These are phyloP conservation scores for Vitis amurensis DNA, from an alignment of 164 flowering plant genomes.

Conservation along the genomic window DNA sequence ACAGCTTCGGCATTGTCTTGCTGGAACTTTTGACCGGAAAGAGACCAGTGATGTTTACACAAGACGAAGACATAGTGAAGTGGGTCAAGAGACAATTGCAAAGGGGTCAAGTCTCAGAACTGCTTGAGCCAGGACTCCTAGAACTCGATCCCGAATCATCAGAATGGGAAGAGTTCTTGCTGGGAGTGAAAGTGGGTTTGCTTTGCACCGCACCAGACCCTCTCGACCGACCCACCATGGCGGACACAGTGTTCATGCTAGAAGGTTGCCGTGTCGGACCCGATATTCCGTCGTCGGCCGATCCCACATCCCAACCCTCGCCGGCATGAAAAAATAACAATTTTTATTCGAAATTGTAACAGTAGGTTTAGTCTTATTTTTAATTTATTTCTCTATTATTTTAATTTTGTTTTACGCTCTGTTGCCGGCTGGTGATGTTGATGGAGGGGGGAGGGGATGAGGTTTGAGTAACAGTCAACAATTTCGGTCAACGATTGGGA, in stretches of 20 bases:
- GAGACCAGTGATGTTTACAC: slow-evolving; percentile 75
- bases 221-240: slow-evolving; percentile 80
- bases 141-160: slow-evolving; percentile 96
- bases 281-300: slow-evolving; percentile 77
- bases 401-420: background rate
- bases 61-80: slow-evolving; percentile 93
- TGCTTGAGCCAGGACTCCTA: slow-evolving; percentile 81
- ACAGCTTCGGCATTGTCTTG: slow-evolving; percentile 87
- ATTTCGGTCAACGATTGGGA: slow-evolving; percentile 16
- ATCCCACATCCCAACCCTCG: slow-evolving; percentile 74
- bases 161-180: slow-evolving; percentile 96
- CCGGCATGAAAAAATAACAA: slow-evolving; percentile 38
- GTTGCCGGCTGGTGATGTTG: background rate
- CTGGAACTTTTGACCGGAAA: slow-evolving; percentile 83
- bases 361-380: background rate
- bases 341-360: slow-evolving; percentile 2
- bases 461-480: background rate
- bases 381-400: no score
- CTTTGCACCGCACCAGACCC: slow-evolving; percentile 91
- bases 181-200: slow-evolving; percentile 87
- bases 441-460: background rate
- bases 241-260: slow-evolving; percentile 93
- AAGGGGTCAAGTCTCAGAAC: slow-evolving; percentile 73
- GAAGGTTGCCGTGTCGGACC: slow-evolving; percentile 95
- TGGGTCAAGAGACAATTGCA: slow-evolving; percentile 97